phyloP scores from a whole-genome alignment of 2,329 filamentous ascomycete genomes.

The Hypoxylon sp. region DNA sequence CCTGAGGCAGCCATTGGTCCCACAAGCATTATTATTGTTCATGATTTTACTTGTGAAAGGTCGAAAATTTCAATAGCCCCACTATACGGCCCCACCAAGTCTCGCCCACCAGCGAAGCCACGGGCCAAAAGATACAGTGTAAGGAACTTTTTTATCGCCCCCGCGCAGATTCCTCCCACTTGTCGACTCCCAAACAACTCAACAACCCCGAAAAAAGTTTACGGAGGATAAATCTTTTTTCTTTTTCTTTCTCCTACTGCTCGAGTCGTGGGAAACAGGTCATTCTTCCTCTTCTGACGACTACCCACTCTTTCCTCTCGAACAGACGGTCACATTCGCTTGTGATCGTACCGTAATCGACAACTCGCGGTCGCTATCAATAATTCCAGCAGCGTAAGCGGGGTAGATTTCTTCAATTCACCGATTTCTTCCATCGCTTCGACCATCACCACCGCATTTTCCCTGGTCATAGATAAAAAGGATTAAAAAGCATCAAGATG shows the following conservation, averaged over 20 bases:
- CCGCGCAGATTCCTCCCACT: constrained; percentile 32
- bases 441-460: constrained; percentile 1
- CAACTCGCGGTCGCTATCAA: constrained; percentile 19
- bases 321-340: constrained; percentile 48
- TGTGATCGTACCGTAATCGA: constrained; percentile 45
- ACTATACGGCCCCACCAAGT: constrained; percentile 25
- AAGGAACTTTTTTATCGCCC: constrained; percentile 32
- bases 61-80: constrained; percentile 29
- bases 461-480: constrained; percentile 32
- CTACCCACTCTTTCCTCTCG: constrained; percentile 31
- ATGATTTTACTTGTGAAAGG: constrained; percentile 35
- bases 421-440: constrained; percentile 24
- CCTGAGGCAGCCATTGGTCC: constrained; percentile 21
- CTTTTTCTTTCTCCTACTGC: not conserved
- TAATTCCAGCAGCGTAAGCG: constrained; percentile 35
- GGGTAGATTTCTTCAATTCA: constrained; percentile 38
- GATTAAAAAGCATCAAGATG: constrained; percentile 63
- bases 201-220: constrained; percentile 22
- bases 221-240: constrained; percentile 21
- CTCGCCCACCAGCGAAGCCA: constrained; percentile 22
- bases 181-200: constrained; percentile 10
- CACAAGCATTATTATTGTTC: constrained; percentile 17
- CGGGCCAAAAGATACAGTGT: constrained; percentile 10
- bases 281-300: constrained; percentile 14
- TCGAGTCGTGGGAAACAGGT: constrained; percentile 14